Evolutionary conservation across 2,329 filamentous ascomycete genomes (phyloP), one percentile per base, ranked within the genome.

Genomic region (Rhinocladiella similis): DNA sequence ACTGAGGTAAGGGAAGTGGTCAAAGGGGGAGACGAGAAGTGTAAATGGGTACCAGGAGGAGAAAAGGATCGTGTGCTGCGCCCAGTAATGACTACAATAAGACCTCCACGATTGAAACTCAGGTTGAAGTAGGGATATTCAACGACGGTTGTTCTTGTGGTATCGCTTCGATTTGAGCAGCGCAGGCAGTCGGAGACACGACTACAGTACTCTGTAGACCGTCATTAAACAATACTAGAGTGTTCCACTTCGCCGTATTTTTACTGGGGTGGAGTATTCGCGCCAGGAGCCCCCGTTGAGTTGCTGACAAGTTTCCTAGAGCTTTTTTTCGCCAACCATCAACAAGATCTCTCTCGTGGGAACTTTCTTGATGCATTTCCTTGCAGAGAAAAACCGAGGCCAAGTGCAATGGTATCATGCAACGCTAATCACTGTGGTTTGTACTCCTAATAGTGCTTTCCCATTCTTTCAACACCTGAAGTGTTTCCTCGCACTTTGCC

Each of bases 381-480:
- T 27, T 27, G 7, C 25, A 27, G 4, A 27, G 25, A 7, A 27
- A 27, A 27, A 7, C 3, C 25, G 29, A 33, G 29, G 29, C 29
- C 29, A 9, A 33, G 29, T 33, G 29, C 29, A 4, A 33, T 33
- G 3, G 6, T 33, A 33, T 33, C 7, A 9, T 33, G 10, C 29
- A 33, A 12, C 10, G 29, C 27, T 53, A 42, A 12, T 47, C 56
- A 27, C 47, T 19, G 25, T 29, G 41, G 50, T 58, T 46, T 20
- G 76, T 77, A 29, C 70, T 72, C 3, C 53, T 63, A n/a, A 71
- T 69, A 19, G 77, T 64, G 2, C 70, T 68, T 62, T 76, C 74
- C 81, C 81, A 84, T 54, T 82, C 77, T 43, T 78, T 68, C 56
- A 84, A 55, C n/a, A 79, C 58, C 57, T 66, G 65, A 48, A 79